Evolutionary conservation across 2,329 filamentous ascomycete species (phyloP), one percentile per base, ranked within the genome.

Genomic region (Coniochaeta sp.): DNA sequence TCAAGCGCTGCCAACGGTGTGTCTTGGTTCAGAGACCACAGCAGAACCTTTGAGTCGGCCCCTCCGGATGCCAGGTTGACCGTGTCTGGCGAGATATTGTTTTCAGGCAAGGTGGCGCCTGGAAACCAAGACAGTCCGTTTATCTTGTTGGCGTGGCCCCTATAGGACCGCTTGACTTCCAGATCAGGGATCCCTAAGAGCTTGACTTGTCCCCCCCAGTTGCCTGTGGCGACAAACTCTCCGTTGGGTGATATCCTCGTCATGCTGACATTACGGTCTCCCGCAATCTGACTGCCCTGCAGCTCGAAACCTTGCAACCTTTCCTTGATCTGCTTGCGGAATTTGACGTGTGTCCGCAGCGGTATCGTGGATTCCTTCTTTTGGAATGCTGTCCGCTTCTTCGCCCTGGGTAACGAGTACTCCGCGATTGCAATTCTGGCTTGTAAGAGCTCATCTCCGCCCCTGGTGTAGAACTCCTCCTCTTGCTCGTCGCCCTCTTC

Each of bases 381-480:
- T 71, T 96, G 91, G 66, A 88, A 89, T 22, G 84, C 86, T 4
- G 95, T 78, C 64, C 93, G 84, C 66, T 83, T 83, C 71, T 90
- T 91, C 58, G 95, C 90, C 60, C 91, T 82, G 1, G 92, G 91
- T 57, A 99, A 76, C 6, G 92, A 96, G 73, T 88, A 98, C 54
- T 83, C 81, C 7, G 93, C 91, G 63, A 99, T 92, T 28, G 88
- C 83, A 67, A 87, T 85, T 62, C 95, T 83, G 1, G 91, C 90
- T 58, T 89, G 80, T 5, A 96, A 76, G 26, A 99, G 79, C 44
- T 88, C 87, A 4, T 84, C 80, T 1, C 87, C 85, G 3, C 95
- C 95, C 67, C 89, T 84, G 0, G 93, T 96, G 72, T 97, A 99
- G 73, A 97, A 99, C 67, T 99, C 95, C 70, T 98, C 92, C 65